These are phyloP conservation scores for Podaxis carcinomalis DNA, from an alignment of 768 basidiomycete genomes.

Conservation along the genomic window DNA sequence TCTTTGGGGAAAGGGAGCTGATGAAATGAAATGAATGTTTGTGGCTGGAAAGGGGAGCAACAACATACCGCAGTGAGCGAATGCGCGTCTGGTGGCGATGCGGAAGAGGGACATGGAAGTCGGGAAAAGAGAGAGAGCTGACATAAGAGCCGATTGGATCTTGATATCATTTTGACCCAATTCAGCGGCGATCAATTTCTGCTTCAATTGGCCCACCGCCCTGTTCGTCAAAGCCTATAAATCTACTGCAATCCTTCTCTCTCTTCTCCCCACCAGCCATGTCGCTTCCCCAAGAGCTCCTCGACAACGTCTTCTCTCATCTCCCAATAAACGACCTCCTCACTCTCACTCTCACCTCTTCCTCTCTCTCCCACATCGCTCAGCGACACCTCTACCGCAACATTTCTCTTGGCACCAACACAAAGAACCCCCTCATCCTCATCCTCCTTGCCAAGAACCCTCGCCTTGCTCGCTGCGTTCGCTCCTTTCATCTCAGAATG, in stretches of 20 bases:
- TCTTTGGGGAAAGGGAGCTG: conserved; percentile 54
- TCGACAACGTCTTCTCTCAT: conserved; percentile 44
- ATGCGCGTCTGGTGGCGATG: conserved; percentile 5
- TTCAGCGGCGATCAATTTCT: conserved; percentile 34
- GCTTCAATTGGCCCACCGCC: conserved; percentile 23
- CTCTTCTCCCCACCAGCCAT: conserved; percentile 20
- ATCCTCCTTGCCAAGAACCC: conserved; percentile 53
- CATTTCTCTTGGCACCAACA: conserved; percentile 39
- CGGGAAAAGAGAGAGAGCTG: conserved; percentile 13
- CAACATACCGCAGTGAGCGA: conserved; percentile 33
- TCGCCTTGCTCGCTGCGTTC: conserved; percentile 57
- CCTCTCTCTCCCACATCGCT: conserved; percentile 42
- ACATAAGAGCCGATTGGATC: conserved; percentile 13
- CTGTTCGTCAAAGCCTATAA: conserved; percentile 15
- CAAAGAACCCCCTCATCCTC: conserved; percentile 45
- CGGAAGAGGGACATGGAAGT: conserved; percentile 11
- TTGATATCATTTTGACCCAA: conserved; percentile 7
- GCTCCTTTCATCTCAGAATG: conserved; percentile 54
- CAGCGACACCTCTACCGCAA: conserved; percentile 62
- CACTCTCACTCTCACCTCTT: conserved; percentile 40
- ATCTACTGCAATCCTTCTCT: conserved; percentile 6
- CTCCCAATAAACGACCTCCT: conserved; percentile 35
- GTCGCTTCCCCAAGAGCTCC: conserved; percentile 56
- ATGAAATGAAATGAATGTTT: conserved; percentile 10
- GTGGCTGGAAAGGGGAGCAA: conserved; percentile 14